These are phyloP conservation scores for Daldinia concentrica DNA, from an alignment of 495 filamentous ascomycete genomes.

Conservation along the genomic window DNA sequence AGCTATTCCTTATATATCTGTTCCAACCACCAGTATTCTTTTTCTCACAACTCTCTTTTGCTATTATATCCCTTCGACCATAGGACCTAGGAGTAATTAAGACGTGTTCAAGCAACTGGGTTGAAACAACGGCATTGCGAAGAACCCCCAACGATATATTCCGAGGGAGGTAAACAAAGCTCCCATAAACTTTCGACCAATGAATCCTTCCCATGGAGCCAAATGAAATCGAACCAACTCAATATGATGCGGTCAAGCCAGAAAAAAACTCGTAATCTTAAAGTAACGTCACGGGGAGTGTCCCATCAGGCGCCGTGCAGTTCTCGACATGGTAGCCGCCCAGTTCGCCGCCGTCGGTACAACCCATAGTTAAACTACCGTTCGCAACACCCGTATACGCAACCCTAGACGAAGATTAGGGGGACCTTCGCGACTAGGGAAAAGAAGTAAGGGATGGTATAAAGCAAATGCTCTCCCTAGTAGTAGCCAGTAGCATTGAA, in stretches of 20 bases:
- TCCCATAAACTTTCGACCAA: no score
- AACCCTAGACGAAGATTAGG: conserved; percentile 20
- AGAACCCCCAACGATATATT: not conserved
- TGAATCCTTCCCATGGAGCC: not conserved
- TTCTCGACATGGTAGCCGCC: conserved; percentile 42
- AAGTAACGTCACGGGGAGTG: conserved; percentile 29
- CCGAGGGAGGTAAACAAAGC: no score
- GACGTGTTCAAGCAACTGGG: not conserved
- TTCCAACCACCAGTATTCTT: not conserved
- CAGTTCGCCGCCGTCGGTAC: conserved; percentile 34
- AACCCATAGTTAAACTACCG: conserved; percentile 21
- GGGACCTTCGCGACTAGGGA: not conserved
- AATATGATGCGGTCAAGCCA: not conserved
- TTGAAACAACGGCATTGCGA: not conserved
- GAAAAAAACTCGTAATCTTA: not conserved
- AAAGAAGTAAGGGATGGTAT: no score
- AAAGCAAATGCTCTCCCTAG: not conserved
- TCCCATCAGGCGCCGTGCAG: conserved; percentile 33
- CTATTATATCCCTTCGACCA: not conserved
- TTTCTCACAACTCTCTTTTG: not conserved
- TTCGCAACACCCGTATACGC: conserved; percentile 41
- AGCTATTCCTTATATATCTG: not conserved
- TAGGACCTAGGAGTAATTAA: not conserved
- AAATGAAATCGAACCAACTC: not conserved
- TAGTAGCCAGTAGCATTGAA: not conserved